Evolutionary conservation across 768 basidiomycete genomes (phyloP), one percentile per base, ranked within the genome.

Genomic region (Obba rivulosa): DNA sequence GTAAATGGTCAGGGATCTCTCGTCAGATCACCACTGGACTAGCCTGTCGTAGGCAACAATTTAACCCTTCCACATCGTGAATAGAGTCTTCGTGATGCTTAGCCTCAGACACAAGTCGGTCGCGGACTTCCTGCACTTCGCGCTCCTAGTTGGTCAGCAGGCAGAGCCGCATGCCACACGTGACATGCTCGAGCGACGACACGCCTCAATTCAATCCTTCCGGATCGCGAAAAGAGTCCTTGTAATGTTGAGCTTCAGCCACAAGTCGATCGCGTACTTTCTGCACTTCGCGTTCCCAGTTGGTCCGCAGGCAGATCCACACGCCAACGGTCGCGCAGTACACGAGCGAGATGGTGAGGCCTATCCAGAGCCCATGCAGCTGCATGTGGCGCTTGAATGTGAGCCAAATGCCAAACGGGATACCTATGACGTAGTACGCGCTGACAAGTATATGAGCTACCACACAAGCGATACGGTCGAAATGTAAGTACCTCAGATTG

Each of bases 301-400:
- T 74, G 3, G 85, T 78, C 18, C 66, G 60, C 14, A 88, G 31
- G 42, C 73, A 78, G 1, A 82, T 56, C 59, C 69, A 72, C 1
- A 79, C 72, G 2, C 84, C 83, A 14, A 79, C 61, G 8, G 73
- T 62, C 0, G 81, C 68, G 39, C 73, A 70, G 65, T 83, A 81
- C 13, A 81, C 64, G 43, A 91, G 69, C 1, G 86, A 80, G 4
- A 78, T 60, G 0, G 87, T 87, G 34, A 94, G 68, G 13, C 92
- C 92, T 35, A 86, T 72, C 93, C 92, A 96, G 14, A 96, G 75
- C 0, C 93, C 93, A 17, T 72, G 69, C 11, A 96, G 70, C 0
- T 72, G 80, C 63, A 78, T 72, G 34, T 70, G 63, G 10, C 61
- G 62, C 43, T 69, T 69, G 70, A 93, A 92, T 2, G 87, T 74